Evolutionary conservation across 345 rosid genomes (phyloP).

Genomic region (Crucihimalaya himalaica): DNA sequence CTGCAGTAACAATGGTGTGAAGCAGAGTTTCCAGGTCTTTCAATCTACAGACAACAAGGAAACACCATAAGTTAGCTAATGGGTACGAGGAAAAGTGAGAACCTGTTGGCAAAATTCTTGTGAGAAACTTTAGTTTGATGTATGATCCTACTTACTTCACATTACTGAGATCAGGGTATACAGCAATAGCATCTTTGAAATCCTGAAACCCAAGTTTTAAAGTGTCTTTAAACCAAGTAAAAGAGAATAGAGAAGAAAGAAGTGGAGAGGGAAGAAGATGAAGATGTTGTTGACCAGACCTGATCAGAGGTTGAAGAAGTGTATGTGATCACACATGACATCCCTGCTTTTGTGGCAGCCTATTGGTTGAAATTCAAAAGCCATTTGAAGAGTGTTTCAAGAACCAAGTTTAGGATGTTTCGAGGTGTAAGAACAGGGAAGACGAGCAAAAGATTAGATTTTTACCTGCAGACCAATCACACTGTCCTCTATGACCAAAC

Average conservation of each 20-base stretch:
- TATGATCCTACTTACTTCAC: conserved; percentile 52
- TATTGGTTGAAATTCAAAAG: conserved; percentile 34
- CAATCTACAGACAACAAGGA: conserved; percentile 15
- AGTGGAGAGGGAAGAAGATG: neutral
- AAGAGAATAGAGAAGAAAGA: neutral
- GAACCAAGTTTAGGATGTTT: conserved; percentile 7
- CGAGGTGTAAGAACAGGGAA: neutral
- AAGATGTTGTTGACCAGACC: conserved; percentile 43
- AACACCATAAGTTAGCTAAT: neutral
- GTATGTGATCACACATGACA: conserved; percentile 82
- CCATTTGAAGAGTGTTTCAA: conserved; percentile 1
- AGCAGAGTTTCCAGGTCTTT: conserved; percentile 37
- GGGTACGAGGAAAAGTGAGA: neutral
- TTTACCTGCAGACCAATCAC: conserved; percentile 83
- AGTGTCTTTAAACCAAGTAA: conserved; percentile 2
- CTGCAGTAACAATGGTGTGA: conserved; percentile 29
- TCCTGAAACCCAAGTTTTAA: conserved; percentile 51
- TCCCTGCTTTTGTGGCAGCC: conserved; percentile 91
- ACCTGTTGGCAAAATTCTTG: neutral
- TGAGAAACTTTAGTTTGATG: neutral
- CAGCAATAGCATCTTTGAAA: conserved; percentile 71
- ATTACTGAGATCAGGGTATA: conserved; percentile 75
- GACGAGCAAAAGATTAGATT: neutral
- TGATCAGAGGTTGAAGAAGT: conserved; percentile 91
- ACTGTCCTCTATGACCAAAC: conserved; percentile 95